phyloP scores from a whole-genome alignment of 192 early-diverging fungal species.

The Coemansia sp. region DNA sequence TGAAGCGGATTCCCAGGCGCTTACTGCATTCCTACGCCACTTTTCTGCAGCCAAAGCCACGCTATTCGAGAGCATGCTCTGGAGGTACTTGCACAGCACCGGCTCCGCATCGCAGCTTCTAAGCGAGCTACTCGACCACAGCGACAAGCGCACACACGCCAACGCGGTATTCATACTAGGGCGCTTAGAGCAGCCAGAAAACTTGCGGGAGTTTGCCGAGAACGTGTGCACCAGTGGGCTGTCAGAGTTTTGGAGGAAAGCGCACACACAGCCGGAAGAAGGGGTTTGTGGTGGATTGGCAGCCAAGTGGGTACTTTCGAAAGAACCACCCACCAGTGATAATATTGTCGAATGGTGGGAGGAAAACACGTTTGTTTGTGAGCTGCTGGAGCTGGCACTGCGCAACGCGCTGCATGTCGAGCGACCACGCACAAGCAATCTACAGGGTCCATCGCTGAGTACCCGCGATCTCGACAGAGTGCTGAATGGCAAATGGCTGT shows the following conservation, averaged over 20 bases:
- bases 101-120: not conserved
- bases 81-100: not conserved
- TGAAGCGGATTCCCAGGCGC: not conserved
- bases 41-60: not conserved
- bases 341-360: slow-evolving; percentile 22
- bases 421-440: not conserved
- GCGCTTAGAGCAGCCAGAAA: not conserved
- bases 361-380: slow-evolving; percentile 11
- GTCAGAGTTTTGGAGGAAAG: slow-evolving; percentile 9
- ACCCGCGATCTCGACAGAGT: not conserved
- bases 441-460: slow-evolving; percentile 6
- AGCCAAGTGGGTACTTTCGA: slow-evolving; percentile 7
- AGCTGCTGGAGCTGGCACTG: slow-evolving; percentile 28
- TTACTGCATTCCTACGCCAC: not conserved
- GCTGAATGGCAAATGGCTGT: slow-evolving; percentile 6
- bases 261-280: not conserved
- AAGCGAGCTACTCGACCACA: not conserved
- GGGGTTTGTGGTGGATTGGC: slow-evolving; percentile 4
- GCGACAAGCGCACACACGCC: not conserved
- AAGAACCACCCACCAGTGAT: not conserved
- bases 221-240: slow-evolving; percentile 11
- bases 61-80: not conserved
- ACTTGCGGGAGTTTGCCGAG: not conserved
- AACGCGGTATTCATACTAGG: not conserved
- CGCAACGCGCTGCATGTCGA: not conserved